Evolutionary conservation across 108 stramenopile species (phyloP).

Genomic region (Pseudonitzschia multistriata): DNA sequence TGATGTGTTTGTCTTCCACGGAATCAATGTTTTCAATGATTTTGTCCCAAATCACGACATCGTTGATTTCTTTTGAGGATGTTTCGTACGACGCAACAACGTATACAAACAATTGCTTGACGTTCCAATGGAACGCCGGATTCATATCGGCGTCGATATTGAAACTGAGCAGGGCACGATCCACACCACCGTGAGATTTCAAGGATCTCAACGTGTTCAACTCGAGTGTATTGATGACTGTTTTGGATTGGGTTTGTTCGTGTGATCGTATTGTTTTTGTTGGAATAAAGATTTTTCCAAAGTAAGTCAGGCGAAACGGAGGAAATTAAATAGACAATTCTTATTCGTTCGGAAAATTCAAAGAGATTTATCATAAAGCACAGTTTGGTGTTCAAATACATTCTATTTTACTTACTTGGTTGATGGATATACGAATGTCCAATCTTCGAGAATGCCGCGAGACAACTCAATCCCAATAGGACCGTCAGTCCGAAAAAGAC

Average conservation of each 20-base stretch:
- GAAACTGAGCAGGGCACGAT: conserved; percentile 90
- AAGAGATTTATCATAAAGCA: background rate
- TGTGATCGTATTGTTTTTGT: background rate
- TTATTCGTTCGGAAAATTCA: conserved; percentile 6
- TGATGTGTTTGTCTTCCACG: conserved; percentile 55
- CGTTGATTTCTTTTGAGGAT: conserved; percentile 73
- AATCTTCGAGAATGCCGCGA: conserved; percentile 83
- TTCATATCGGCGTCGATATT: conserved; percentile 92
- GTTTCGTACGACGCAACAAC: conserved; percentile 91
- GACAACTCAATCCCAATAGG: conserved; percentile 82
- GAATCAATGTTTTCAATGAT: conserved; percentile 84
- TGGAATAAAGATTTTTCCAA: too few relatives aligned
- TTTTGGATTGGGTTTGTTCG: background rate
- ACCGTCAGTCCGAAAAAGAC: conserved; percentile 98
- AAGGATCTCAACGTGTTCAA: conserved; percentile 76
- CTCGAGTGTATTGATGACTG: conserved; percentile 64
- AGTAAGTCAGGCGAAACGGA: too few relatives aligned
- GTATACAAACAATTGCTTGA: conserved; percentile 94
- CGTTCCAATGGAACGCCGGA: conserved; percentile 98
- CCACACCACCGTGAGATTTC: conserved; percentile 90
- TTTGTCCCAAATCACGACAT: conserved; percentile 96
- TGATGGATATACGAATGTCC: conserved; percentile 56
- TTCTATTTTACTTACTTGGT: conserved; percentile 47
- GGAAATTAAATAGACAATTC: background rate
- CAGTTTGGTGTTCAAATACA: background rate